Evolutionary conservation across 2,329 filamentous ascomycete genomes (phyloP), one percentile per base, ranked within the genome.

Genomic region (Zopfia rhizophila): DNA sequence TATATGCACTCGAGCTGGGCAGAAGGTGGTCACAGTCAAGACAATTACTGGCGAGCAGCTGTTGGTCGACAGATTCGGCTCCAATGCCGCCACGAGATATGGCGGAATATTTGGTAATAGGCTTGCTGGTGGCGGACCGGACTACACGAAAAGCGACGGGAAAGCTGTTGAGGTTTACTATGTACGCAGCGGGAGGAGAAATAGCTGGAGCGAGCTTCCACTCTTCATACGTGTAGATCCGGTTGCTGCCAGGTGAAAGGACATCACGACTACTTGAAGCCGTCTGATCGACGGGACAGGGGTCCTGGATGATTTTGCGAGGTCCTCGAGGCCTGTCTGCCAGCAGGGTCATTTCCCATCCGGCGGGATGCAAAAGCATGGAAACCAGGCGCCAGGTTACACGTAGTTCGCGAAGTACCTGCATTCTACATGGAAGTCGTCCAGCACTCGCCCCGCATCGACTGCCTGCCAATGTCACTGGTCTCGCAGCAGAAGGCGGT

Each of bases 1-100:
- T 47, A 38, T 17, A n/a, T 13, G 17, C 12, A 25, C 11, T n/a
- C 10, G 27, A 38, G 30, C 23, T 27, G 38, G 32, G 48, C 31
- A 53, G 35, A 48, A 46, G 21, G 41, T 13, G 37, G 38, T 42
- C 38, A 32, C 12, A n/a, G n/a, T n/a, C n/a, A n/a, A n/a, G n/a
- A n/a, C n/a, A n/a, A n/a, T n/a, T n/a, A n/a, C n/a, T n/a, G n/a
- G n/a, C n/a, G n/a, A n/a, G n/a, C n/a, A n/a, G n/a, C n/a, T n/a
- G n/a, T n/a, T n/a, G n/a, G n/a, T n/a, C n/a, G n/a, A n/a, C n/a
- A n/a, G n/a, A n/a, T n/a, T n/a, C n/a, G n/a, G n/a, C n/a, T n/a
- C n/a, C n/a, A n/a, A n/a, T n/a, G n/a, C n/a, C n/a, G n/a, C n/a
- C n/a, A n/a, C n/a, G n/a, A n/a, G n/a, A n/a, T n/a, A n/a, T n/a